Percentiles rank a stretch among this genome's conserved stretches.
These are phyloP conservation scores for Ophiocordyceps unilateralis DNA, from an alignment of 2,329 filamentous ascomycete species.

Conservation along the genomic window DNA sequence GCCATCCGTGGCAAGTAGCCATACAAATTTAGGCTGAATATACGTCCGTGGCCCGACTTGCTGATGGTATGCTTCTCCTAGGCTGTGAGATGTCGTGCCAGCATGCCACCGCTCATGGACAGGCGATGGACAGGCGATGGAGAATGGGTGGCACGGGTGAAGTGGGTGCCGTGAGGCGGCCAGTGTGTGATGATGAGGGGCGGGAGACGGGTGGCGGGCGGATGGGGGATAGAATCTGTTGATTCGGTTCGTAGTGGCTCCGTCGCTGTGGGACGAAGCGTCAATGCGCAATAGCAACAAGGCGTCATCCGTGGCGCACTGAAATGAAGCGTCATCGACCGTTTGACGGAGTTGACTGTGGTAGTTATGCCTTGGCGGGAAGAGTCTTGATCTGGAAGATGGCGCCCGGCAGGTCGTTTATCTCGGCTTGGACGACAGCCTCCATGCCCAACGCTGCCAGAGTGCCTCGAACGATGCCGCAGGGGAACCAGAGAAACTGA, in stretches of 20 bases:
- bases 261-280: background rate
- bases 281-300: background rate
- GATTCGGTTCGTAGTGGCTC: background rate
- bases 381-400: slow-evolving; percentile 93
- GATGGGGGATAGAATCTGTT: background rate
- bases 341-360: too few relatives aligned
- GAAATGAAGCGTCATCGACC: too few relatives aligned
- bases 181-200: too few relatives aligned
- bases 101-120: background rate
- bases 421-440: slow-evolving; percentile 83
- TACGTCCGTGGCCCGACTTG: slow-evolving; percentile 15
- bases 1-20: slow-evolving; percentile 14
- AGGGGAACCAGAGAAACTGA: slow-evolving; percentile 89
- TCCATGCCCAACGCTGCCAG: slow-evolving; percentile 81
- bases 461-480: slow-evolving; percentile 81
- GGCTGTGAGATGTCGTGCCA: slow-evolving; percentile 17
- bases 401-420: slow-evolving; percentile 67
- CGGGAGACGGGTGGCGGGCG: background rate
- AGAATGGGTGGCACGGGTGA: too few relatives aligned
- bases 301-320: too few relatives aligned
- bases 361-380: slow-evolving; percentile 40
- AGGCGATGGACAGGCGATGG: too few relatives aligned
- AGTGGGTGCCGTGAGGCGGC: too few relatives aligned
- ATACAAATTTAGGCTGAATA: slow-evolving; percentile 17
- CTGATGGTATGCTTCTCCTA: slow-evolving; percentile 18